Evolutionary conservation across 306 rosid genomes (phyloP).

Genomic region (Dalbergia cultrata): DNA sequence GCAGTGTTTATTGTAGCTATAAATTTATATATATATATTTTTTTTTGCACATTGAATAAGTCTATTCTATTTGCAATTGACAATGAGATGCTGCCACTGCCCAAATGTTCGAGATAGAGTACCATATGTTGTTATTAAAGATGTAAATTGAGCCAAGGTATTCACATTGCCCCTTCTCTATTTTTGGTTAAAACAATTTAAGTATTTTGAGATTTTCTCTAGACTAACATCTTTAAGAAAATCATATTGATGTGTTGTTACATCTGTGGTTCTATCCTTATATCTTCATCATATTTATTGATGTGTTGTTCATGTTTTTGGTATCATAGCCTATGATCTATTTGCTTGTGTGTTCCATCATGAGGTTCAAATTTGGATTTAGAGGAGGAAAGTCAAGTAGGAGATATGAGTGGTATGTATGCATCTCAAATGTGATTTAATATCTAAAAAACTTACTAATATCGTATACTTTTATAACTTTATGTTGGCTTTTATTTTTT

Average conservation of each 20-base stretch:
- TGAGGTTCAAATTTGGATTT: no score
- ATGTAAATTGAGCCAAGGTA: slow-evolving; percentile 97
- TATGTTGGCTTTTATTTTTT: no score
- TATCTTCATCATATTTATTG: no score
- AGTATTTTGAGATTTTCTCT: slow-evolving; percentile 32
- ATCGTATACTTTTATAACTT: no score
- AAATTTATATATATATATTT: slow-evolving; percentile 15
- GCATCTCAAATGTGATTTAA: no score
- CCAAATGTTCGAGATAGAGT: slow-evolving; percentile 99
- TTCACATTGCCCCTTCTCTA: slow-evolving; percentile 10
- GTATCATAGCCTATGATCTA: no score
- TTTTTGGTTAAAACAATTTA: slow-evolving; percentile 11
- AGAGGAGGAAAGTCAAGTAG: no score
- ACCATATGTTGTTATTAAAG: slow-evolving; percentile 93
- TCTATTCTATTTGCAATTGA: slow-evolving; percentile 41
- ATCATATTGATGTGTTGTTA: slow-evolving; percentile 93
- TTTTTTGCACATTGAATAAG: slow-evolving; percentile 27
- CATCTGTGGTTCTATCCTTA: no score
- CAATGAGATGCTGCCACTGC: slow-evolving; percentile 99
- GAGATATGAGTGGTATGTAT: no score
- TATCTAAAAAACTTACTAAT: no score
- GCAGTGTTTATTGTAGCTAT: slow-evolving; percentile 1
- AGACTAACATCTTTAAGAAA: slow-evolving; percentile 40
- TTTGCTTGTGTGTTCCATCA: no score
- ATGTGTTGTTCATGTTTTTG: no score